phyloP scores from a whole-genome alignment of 2,329 filamentous ascomycete species.

The Aspergillus carbonarius region DNA sequence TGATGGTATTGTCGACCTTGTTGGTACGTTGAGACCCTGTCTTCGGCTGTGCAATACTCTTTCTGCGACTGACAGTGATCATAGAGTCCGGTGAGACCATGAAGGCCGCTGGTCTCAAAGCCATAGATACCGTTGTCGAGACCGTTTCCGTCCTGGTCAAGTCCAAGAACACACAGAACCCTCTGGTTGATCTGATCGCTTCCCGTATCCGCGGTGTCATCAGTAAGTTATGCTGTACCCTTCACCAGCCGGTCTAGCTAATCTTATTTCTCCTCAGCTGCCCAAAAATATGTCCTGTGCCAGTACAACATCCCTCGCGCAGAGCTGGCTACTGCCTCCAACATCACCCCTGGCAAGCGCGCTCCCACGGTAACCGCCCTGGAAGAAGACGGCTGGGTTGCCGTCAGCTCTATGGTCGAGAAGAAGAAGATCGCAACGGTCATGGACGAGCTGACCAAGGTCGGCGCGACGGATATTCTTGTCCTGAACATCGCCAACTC shows the following conservation, averaged over 20 bases:
- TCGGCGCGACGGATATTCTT: constrained; percentile 81
- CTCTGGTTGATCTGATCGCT: constrained; percentile 78
- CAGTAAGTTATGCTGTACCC: constrained; percentile 49
- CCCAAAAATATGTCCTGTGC: constrained; percentile 90
- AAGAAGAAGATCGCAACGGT: constrained; percentile 79
- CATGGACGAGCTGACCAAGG: constrained; percentile 78
- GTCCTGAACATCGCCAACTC: constrained; percentile 85
- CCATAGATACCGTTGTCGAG: constrained; percentile 89
- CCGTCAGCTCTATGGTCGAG: constrained; percentile 91
- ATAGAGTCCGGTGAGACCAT: constrained; percentile 97
- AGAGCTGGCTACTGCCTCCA: constrained; percentile 64
- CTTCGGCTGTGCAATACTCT: not conserved
- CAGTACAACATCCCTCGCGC: constrained; percentile 87
- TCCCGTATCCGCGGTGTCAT: constrained; percentile 91
- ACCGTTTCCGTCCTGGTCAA: constrained; percentile 89
- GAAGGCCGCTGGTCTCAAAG: constrained; percentile 89
- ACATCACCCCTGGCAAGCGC: constrained; percentile 88
- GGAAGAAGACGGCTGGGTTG: constrained; percentile 88
- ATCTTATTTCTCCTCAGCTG: constrained; percentile 50
- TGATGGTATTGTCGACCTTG: constrained; percentile 95
- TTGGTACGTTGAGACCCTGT: constrained; percentile 62
- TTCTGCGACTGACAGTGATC: not conserved
- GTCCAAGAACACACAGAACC: constrained; percentile 78
- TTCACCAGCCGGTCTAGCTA: not conserved
- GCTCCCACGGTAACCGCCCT: constrained; percentile 88